Conservation (phyloP, 306 rosid species). For the Quercus bicolor region DNA sequence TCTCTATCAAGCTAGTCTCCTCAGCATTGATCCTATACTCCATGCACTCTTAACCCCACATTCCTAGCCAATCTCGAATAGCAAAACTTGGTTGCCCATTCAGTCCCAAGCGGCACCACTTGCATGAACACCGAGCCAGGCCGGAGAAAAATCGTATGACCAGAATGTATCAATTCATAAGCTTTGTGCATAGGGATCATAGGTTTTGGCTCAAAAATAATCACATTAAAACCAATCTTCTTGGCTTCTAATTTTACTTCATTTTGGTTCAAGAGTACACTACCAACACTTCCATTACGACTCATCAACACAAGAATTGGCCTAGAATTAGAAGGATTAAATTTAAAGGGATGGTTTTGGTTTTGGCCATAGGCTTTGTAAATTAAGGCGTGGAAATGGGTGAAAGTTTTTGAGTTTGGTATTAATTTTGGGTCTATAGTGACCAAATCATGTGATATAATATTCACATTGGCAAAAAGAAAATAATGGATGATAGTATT, state of each 20-base stretch:
- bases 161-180: slow-evolving; percentile 15
- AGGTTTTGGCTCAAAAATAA: slow-evolving; percentile 21
- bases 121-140: slow-evolving; percentile 35
- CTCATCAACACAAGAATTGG: slow-evolving; percentile 23
- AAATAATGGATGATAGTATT: slow-evolving; percentile 34
- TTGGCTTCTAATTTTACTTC: slow-evolving; percentile 12
- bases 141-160: slow-evolving; percentile 35
- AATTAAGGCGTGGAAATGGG: slow-evolving; percentile 26
- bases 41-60: slow-evolving; percentile 27
- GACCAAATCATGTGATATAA: slow-evolving; percentile 38
- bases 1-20: slow-evolving; percentile 28
- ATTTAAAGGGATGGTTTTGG: neutral
- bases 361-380: slow-evolving; percentile 17
- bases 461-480: slow-evolving; percentile 25
- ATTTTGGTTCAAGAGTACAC: slow-evolving; percentile 26
- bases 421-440: slow-evolving; percentile 29
- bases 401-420: slow-evolving; percentile 31
- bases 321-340: neutral
- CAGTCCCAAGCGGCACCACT: slow-evolving; percentile 50
- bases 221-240: slow-evolving; percentile 37
- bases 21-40: slow-evolving; percentile 28
- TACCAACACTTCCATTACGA: slow-evolving; percentile 4
- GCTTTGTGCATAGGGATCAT: neutral
- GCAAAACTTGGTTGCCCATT: slow-evolving; percentile 27
- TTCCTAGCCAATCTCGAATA: slow-evolving; percentile 10